Evolutionary conservation across 2,329 filamentous ascomycete species (phyloP), one percentile per base, ranked within the genome.

Genomic region (Hysterium pulicare): DNA sequence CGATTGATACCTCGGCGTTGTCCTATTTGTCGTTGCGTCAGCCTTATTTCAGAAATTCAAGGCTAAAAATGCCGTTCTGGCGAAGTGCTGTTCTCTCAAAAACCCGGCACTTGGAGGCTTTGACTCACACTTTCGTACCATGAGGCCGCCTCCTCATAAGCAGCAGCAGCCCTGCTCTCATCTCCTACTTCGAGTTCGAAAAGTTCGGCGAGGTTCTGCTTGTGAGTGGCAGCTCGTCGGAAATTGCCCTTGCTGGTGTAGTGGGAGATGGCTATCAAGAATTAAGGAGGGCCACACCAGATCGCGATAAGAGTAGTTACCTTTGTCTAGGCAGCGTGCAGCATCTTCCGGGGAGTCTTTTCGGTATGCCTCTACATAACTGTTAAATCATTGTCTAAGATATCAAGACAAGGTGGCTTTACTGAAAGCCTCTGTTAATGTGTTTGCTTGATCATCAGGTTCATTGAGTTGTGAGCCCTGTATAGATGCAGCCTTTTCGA

Each of bases 171-270:
- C 49, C 79, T 79, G 70, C 87, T 86, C 52, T 79, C 75, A 66
- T 96, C 88, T 7, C 83, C 83, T 15, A 95, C 67, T 56, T 95
- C 87, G 28, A 81, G 74, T 73, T 97, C 90, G 58, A 86, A 91
- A 20, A 95, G 71, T 62, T 96, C 90, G 15, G 83, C 93, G 46
- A 95, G 73, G 50, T 86, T 86, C 70, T 97, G 88, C 74, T 95
- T 88, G 67, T 95, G 86, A 19, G 87, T 86, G 9, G 93, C 93
- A 11, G 93, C 91, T 43, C 91, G 81, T 54, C 90, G 80, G 71
- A 95, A 90, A 69, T 95, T 95, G 48, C 90, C 90, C 70, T 90
- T 90, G 54, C 81, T 72, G 55, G 88, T 91, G 70, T 95, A 97
- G 66, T 93, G 87, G 44, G 82, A 76, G 63, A 97, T 89, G 31